Conservation (phyloP, 2,329 filamentous ascomycete species). For the Calonectria ilicicola region DNA sequence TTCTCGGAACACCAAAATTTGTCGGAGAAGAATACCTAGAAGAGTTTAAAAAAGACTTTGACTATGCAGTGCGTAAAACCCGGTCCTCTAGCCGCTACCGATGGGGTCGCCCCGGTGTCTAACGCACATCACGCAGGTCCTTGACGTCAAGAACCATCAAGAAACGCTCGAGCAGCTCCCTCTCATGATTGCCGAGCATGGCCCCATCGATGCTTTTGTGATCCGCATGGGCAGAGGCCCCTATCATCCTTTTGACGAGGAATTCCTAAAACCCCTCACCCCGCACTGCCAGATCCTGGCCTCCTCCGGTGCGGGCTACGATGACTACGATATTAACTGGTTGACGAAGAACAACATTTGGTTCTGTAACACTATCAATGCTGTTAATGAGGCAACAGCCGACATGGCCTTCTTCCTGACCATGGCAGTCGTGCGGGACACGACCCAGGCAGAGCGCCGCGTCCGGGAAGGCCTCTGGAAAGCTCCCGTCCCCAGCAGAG, state of each 20-base stretch:
- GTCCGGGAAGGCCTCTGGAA: conserved; percentile 54
- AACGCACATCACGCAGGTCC: conserved; percentile 27
- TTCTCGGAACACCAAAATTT: conserved; percentile 54
- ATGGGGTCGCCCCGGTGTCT: not conserved
- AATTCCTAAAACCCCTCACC: conserved; percentile 52
- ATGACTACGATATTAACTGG: conserved; percentile 59
- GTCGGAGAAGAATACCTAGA: conserved; percentile 53
- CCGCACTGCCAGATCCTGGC: conserved; percentile 59
- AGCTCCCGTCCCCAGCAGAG: conserved; percentile 48
- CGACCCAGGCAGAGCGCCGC: conserved; percentile 52
- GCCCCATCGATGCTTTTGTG: conserved; percentile 60
- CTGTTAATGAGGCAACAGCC: conserved; percentile 64
- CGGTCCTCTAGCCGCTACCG: not conserved
- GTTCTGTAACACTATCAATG: conserved; percentile 67
- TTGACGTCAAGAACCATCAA: conserved; percentile 51
- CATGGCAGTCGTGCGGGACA: conserved; percentile 57
- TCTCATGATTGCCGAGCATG: conserved; percentile 47
- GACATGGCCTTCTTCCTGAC: conserved; percentile 57
- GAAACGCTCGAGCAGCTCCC: conserved; percentile 52
- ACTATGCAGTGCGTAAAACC: conserved; percentile 47
- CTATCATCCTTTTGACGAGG: conserved; percentile 62
- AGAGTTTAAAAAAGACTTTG: conserved; percentile 52
- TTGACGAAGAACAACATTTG: conserved; percentile 56
- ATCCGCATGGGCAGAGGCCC: conserved; percentile 62
- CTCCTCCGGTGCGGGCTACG: conserved; percentile 61